Percentiles rank a stretch among this genome's conserved stretches.
Evolutionary conservation across 23 red algal genomes (phyloP).

Genomic region (Gracilaria domingensis): DNA sequence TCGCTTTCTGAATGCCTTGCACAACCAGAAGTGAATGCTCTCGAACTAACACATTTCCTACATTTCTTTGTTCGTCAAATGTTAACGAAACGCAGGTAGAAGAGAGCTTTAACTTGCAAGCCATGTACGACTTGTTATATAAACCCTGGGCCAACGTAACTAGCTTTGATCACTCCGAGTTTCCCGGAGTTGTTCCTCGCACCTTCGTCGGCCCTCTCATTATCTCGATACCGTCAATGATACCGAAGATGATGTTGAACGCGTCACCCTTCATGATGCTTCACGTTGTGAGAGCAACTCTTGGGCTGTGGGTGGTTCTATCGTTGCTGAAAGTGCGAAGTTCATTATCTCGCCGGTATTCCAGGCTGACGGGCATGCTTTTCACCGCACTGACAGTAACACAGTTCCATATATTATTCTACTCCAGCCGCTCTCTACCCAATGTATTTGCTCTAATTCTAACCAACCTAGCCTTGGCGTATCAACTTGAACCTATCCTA

Average conservation of each 20-base stretch:
- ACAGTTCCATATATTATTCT: conserved; percentile 91
- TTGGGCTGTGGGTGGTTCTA: conserved; percentile 35
- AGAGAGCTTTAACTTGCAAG: conserved; percentile 93
- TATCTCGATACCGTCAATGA: conserved; percentile 22
- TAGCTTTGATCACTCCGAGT: conserved; percentile 84
- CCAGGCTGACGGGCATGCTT: conserved; percentile 3
- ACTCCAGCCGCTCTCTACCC: conserved; percentile 81
- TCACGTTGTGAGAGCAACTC: conserved; percentile 2
- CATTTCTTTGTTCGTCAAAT: neutral
- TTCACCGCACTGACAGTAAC: conserved; percentile 39
- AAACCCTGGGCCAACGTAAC: conserved; percentile 41
- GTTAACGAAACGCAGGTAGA: conserved; percentile 72
- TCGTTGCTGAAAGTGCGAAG: conserved; percentile 46
- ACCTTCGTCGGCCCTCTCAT: conserved; percentile 69
- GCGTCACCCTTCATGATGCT: conserved; percentile 34
- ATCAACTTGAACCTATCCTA: conserved; percentile 18
- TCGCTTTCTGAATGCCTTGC: neutral
- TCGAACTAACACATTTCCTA: neutral
- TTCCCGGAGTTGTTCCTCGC: conserved; percentile 86
- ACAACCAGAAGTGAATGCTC: neutral
- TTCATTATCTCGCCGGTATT: conserved; percentile 43
- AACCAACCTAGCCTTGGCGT: conserved; percentile 60
- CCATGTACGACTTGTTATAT: conserved; percentile 80
- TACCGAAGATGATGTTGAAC: conserved; percentile 8
- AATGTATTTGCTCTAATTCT: conserved; percentile 81